Base-by-base conservation (phyloP, 371 early-diverging fungal species). In the Lichtheimia hyalospora region DNA sequence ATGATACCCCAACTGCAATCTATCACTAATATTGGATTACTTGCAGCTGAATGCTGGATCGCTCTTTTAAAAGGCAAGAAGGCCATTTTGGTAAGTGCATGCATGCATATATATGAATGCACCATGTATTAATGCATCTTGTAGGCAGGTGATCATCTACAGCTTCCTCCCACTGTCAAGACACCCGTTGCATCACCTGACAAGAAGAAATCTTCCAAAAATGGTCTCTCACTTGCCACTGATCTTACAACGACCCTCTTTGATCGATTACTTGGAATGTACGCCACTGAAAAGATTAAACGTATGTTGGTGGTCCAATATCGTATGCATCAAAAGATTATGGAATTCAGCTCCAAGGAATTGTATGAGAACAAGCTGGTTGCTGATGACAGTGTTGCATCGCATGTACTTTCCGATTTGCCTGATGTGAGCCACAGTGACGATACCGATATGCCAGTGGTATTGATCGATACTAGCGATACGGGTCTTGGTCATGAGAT, bases 61-160 rank as follows among this genome's bases (percentile, higher is more conserved):
- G 93, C 95, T 0, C 79, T 92, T 15, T 67, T 84, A 27, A 91
- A 90, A 65, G 89, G 88, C 2, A 83, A 86, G 27, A 88, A 85
- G 53, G 84, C 96, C 3, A 86, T 99, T 43, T 73, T 99, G 18
- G 79, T 74, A 74, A 67, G 50, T 25, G 5, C 25, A 48, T 24
- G 25, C 5, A n/a, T 21, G n/a, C 52, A 27, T 46, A 25, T 27
- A 21, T 5, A 51, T 21, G 20, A 25, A 14, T 1, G 15, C 5
- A 25, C 25, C 25, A 3, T 14, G 24, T 42, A n/a, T 54, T 23
- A 14, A 15, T 52, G 27, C 25, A n/a, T 1, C 8, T 46, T 13
- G 4, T 60, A 77, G 78, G 97, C 96, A 20, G 99, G 99, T 7
- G 99, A 98, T 74, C 97, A 95, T 66, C 77, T 88, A 43, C 99